Evolutionary conservation across 139 green algal genomes (phyloP).

Genomic region (Chlorella sp.): DNA sequence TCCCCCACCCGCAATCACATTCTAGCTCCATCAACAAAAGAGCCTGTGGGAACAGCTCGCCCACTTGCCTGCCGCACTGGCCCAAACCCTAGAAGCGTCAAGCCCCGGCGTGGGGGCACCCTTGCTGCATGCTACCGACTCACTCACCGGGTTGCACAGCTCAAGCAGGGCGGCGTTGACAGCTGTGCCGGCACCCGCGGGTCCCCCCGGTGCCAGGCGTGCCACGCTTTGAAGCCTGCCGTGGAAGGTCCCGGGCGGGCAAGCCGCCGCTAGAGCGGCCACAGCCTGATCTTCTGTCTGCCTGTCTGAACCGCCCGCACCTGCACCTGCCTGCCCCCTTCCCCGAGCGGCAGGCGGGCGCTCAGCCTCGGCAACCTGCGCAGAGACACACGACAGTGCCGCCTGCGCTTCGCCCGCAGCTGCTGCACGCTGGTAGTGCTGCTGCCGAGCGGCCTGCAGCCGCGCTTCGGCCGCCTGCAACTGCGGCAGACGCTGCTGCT

Average conservation of each 20-base stretch:
- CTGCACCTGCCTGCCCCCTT: neutral
- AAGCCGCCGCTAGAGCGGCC: slow-evolving; percentile 14
- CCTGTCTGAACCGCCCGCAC: neutral
- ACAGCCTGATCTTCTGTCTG: slow-evolving; percentile 45
- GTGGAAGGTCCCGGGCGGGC: slow-evolving; percentile 35
- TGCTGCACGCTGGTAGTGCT: neutral
- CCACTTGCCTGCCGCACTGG: too few relatives aligned
- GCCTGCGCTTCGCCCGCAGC: neutral
- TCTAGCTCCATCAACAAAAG: too few relatives aligned
- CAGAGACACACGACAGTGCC: neutral
- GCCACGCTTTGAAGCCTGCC: slow-evolving; percentile 57
- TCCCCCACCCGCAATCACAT: too few relatives aligned
- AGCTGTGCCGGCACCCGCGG: neutral
- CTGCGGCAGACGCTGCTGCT: neutral
- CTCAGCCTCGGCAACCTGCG: slow-evolving; percentile 7
- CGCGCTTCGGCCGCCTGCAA: slow-evolving; percentile 5
- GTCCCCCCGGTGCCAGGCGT: neutral
- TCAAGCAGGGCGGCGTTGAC: slow-evolving; percentile 64
- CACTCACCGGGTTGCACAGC: slow-evolving; percentile 42
- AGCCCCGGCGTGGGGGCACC: too few relatives aligned
- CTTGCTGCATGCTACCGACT: neutral
- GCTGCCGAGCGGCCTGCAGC: neutral
- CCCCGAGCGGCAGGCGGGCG: neutral
- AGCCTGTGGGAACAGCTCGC: too few relatives aligned
- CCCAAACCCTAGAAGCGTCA: neutral